Evolutionary conservation across 2,329 filamentous ascomycete species (phyloP).

Genomic region (Botryotinia globosa): DNA sequence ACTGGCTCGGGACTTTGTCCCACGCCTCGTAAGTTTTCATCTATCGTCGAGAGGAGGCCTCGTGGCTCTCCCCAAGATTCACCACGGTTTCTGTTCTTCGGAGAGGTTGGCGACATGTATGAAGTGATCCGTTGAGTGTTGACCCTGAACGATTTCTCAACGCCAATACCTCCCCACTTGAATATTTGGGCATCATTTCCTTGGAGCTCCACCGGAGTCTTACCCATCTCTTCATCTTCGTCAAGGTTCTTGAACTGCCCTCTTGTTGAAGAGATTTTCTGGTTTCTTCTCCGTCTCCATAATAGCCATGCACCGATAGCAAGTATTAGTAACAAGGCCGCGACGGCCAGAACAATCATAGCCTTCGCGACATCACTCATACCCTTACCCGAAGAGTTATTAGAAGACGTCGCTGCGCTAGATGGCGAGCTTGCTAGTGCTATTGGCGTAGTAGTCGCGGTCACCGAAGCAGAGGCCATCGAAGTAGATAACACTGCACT

Average conservation of each 20-base stretch:
- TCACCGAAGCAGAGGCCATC: background rate
- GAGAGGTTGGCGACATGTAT: background rate
- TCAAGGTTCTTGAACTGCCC: constrained; percentile 18
- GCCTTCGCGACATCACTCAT: constrained; percentile 6
- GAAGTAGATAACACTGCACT: background rate
- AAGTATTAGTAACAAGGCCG: constrained; percentile 2
- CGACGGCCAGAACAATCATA: constrained; percentile 11
- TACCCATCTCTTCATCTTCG: background rate
- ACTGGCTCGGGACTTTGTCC: background rate
- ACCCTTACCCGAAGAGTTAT: background rate
- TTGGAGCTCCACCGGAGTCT: constrained; percentile 9
- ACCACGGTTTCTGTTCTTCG: background rate
- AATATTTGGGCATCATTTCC: constrained; percentile 14
- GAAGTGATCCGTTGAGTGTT: constrained; percentile 14
- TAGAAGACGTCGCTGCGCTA: background rate
- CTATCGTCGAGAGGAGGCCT: background rate
- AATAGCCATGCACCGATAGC: background rate
- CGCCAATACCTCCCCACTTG: constrained; percentile 16
- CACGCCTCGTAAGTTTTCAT: constrained; percentile 1
- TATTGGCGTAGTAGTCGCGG: constrained; percentile 1
- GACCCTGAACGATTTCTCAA: constrained; percentile 2
- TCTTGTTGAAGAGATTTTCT: background rate
- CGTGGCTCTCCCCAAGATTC: constrained; percentile 14
- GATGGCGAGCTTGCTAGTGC: background rate
- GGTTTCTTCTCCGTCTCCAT: background rate